A percentile compares a stretch with the other conserved stretches of the same genome.
Evolutionary conservation across 2,329 filamentous ascomycete species (phyloP).

Genomic region (Phyllosticta citrichinensis): DNA sequence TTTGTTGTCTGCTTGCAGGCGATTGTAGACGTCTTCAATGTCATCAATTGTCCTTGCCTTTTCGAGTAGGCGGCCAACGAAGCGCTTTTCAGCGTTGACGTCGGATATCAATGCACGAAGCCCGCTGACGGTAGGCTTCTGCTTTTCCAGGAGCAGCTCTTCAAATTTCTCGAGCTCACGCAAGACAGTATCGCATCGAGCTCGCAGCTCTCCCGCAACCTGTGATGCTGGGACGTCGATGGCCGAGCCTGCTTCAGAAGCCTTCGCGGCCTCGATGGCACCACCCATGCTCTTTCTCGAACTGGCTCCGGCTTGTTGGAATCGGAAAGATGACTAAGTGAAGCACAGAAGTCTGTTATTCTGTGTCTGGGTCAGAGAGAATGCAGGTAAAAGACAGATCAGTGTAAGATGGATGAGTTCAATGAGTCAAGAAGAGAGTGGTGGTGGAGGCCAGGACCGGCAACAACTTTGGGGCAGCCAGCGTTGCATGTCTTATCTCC

Average conservation of each 20-base stretch:
- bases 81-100: constrained; percentile 9
- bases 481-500: too few relatives aligned
- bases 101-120: constrained; percentile 1
- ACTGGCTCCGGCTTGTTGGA: background rate
- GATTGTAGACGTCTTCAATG: background rate
- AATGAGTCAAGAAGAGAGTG: too few relatives aligned
- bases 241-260: background rate
- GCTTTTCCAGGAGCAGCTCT: background rate
- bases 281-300: background rate
- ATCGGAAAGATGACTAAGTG: too few relatives aligned
- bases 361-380: background rate
- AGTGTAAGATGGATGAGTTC: too few relatives aligned
- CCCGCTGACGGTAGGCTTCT: background rate
- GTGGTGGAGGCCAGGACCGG: too few relatives aligned
- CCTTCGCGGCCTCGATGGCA: background rate
- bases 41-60: background rate
- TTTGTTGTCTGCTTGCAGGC: constrained; percentile 16
- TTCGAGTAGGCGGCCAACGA: constrained; percentile 4
- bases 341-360: background rate
- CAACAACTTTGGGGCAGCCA: too few relatives aligned
- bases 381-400: background rate
- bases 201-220: constrained; percentile 4
- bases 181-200: constrained; percentile 4
- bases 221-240: background rate
- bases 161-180: constrained; percentile 4